phyloP scores from a whole-genome alignment of 345 rosid species.

The Eucalyptus cloeziana region DNA sequence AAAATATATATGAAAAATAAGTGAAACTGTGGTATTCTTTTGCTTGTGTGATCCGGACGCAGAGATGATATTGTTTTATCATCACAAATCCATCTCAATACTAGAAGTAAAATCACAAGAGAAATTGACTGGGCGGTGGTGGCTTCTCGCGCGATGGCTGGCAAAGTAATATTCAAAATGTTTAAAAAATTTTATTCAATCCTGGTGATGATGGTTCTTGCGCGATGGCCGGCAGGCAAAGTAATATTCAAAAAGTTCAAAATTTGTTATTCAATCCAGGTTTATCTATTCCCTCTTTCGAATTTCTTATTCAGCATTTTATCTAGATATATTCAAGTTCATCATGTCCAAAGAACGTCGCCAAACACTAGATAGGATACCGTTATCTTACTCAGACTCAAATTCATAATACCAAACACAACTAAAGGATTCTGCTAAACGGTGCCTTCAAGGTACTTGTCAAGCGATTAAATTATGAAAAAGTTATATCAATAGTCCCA shows the following conservation, averaged over 20 bases:
- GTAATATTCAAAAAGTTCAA: neutral
- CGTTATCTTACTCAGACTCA: rapidly evolving
- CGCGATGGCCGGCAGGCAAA: rapidly evolving
- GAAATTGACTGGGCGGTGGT: neutral
- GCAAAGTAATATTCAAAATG: too few relatives aligned
- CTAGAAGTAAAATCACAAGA: neutral
- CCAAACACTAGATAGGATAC: neutral
- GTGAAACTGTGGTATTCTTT: neutral
- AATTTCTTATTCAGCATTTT: rapidly evolving
- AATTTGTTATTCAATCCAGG: rapidly evolving
- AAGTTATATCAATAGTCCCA: rapidly evolving
- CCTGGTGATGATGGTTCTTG: rapidly evolving
- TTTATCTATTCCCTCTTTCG: neutral
- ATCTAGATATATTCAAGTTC: rapidly evolving
- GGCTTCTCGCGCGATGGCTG: too few relatives aligned
- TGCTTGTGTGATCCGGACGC: neutral
- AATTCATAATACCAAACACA: neutral
- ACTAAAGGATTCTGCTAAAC: rapidly evolving
- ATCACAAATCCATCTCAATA: neutral
- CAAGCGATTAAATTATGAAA: rapidly evolving
- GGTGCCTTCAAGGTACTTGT: neutral
- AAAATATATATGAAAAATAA: neutral
- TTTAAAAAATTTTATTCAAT: rapidly evolving
- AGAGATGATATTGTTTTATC: neutral
- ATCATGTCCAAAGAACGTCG: rapidly evolving